phyloP scores from a whole-genome alignment of 2,329 filamentous ascomycete genomes.

The Sporothrix inflata region DNA sequence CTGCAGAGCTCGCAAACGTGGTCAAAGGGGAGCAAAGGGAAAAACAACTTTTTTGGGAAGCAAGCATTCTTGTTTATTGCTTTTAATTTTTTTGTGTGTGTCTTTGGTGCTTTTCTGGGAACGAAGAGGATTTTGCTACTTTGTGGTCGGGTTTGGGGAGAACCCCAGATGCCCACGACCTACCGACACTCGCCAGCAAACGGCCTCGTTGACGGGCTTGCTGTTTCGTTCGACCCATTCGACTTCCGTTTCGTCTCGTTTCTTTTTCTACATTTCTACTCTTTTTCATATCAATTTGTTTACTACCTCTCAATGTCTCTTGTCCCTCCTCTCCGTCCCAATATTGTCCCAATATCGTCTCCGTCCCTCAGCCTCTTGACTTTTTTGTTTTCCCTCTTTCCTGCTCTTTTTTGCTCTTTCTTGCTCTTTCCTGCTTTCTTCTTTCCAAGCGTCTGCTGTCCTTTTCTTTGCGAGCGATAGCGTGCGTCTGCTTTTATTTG shows the following conservation, averaged over 20 bases:
- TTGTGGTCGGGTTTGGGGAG: too few relatives aligned
- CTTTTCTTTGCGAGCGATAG: not conserved
- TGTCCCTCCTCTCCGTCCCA: not conserved
- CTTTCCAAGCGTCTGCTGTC: not conserved
- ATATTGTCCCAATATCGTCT: too few relatives aligned
- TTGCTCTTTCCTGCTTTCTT: not conserved
- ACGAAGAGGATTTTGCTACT: too few relatives aligned
- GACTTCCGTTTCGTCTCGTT: too few relatives aligned
- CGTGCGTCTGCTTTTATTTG: not conserved
- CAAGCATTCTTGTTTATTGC: too few relatives aligned
- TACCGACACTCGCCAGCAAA: too few relatives aligned
- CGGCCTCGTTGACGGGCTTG: too few relatives aligned
- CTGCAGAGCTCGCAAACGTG: constrained; percentile 13
- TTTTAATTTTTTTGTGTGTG: not conserved
- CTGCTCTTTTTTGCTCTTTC: not conserved
- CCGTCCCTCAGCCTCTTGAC: not conserved
- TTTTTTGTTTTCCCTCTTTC: not conserved
- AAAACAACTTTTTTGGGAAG: not conserved
- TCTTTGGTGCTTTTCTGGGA: not conserved
- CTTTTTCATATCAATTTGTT: not conserved
- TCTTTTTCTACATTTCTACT: not conserved
- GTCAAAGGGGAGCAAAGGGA: not conserved
- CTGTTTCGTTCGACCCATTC: too few relatives aligned
- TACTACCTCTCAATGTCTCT: too few relatives aligned
- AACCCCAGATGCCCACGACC: too few relatives aligned